These are phyloP conservation scores for Rhodotorula sp. DNA, from an alignment of 1,284 basidiomycete genomes.

Conservation along the genomic window DNA sequence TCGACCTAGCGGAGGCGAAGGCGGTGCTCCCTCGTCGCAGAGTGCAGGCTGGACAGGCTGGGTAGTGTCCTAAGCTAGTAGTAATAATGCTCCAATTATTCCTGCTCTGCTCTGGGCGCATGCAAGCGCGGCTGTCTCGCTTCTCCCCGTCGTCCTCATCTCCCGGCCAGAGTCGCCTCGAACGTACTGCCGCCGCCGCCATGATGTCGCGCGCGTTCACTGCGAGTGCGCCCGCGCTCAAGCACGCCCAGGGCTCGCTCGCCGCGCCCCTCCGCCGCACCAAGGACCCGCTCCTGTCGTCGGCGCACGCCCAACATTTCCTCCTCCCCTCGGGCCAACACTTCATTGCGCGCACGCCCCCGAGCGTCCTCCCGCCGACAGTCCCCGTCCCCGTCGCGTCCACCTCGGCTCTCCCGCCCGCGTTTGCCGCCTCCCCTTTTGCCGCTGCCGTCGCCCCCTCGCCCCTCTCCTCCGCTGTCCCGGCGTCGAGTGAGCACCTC, in stretches of 20 bases:
- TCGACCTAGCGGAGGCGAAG: not conserved
- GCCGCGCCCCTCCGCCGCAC: conserved; percentile 14
- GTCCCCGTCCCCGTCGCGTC: conserved; percentile 7
- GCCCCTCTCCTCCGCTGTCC: not conserved
- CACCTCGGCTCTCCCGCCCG: not conserved
- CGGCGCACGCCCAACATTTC: conserved; percentile 28
- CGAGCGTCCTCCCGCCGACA: conserved; percentile 26
- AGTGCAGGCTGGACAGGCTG: no score
- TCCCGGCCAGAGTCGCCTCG: not conserved
- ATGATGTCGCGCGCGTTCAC: conserved; percentile 17
- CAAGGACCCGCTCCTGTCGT: conserved; percentile 33
- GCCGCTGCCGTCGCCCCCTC: not conserved
- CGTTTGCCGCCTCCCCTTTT: conserved; percentile 7
- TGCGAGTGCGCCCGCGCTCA: not conserved
- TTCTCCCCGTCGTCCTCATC: not conserved
- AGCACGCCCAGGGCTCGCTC: not conserved
- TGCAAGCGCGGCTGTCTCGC: not conserved
- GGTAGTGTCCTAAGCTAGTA: no score
- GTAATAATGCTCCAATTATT: not conserved
- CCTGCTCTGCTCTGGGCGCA: not conserved
- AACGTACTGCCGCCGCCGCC: not conserved
- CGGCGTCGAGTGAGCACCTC: conserved; percentile 1
- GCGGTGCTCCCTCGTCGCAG: not conserved
- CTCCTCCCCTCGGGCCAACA: conserved; percentile 16
- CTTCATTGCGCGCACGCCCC: conserved; percentile 37